Conservation (phyloP, 2,329 filamentous ascomycete species). For the Decorospora gaudefroyi region DNA sequence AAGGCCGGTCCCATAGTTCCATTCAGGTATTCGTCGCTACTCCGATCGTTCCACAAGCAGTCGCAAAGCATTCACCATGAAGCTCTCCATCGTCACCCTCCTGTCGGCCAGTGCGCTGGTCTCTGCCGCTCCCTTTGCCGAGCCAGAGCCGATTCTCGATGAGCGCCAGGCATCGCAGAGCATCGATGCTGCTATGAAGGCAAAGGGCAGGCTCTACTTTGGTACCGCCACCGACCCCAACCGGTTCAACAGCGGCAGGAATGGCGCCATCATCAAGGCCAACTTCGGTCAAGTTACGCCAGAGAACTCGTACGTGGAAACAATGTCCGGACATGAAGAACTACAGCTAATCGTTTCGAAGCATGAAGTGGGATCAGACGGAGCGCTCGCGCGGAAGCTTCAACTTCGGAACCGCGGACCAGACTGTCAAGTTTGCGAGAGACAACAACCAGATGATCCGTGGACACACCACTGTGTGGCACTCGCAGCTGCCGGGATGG, state of each 20-base stretch:
- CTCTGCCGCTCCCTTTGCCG: conserved; percentile 36
- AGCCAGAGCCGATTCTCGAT: conserved; percentile 36
- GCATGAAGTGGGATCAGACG: conserved; percentile 70
- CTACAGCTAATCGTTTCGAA: conserved; percentile 26
- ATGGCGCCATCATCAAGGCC: conserved; percentile 62
- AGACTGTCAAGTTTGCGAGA: conserved; percentile 60
- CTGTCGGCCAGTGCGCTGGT: conserved; percentile 37
- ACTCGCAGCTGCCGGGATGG: conserved; percentile 59
- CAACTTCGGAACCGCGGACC: conserved; percentile 62
- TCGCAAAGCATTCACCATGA: conserved; percentile 30
- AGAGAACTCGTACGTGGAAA: conserved; percentile 58
- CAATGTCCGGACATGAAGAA: neutral
- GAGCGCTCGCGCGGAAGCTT: conserved; percentile 51
- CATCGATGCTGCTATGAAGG: conserved; percentile 62
- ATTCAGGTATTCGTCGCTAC: neutral
- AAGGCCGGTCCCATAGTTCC: neutral
- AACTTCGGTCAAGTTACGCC: conserved; percentile 69
- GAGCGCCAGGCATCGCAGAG: conserved; percentile 49
- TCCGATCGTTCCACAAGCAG: too few relatives aligned
- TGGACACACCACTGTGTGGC: conserved; percentile 70
- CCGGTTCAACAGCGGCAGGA: conserved; percentile 57
- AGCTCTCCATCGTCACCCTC: conserved; percentile 36
- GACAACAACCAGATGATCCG: conserved; percentile 65
- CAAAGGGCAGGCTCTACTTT: conserved; percentile 69
- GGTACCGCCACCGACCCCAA: conserved; percentile 63